Percentiles rank a stretch among this genome's conserved stretches.
Evolutionary conservation across 331 rosid species (phyloP).

Genomic region (Malus hybrid): DNA sequence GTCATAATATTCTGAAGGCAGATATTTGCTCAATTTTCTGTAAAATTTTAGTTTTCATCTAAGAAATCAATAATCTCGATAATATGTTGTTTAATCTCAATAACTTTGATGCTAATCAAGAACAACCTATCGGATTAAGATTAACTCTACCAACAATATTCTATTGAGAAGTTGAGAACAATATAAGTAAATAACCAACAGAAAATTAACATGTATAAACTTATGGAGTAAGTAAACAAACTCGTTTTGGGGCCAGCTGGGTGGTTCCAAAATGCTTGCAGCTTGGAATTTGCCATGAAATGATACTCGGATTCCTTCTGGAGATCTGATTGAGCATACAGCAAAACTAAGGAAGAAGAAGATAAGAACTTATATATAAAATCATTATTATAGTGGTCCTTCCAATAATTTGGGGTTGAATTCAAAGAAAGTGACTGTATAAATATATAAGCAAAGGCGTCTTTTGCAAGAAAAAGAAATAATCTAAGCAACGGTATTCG

Average conservation of each 20-base stretch:
- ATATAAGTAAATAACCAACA: not conserved
- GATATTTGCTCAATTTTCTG: not conserved
- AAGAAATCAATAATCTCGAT: not conserved
- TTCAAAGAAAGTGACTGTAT: not conserved
- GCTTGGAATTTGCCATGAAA: slow-evolving; percentile 9
- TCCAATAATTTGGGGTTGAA: not conserved
- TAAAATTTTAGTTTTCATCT: not conserved
- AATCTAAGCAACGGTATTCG: not conserved
- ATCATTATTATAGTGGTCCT: not conserved
- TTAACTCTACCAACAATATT: not conserved
- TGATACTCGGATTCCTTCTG: not conserved
- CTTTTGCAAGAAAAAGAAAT: too few relatives aligned
- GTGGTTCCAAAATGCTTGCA: slow-evolving; percentile 13
- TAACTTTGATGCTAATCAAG: not conserved
- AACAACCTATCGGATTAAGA: not conserved
- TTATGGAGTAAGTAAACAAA: not conserved
- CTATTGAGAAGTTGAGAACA: not conserved
- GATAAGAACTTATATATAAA: too few relatives aligned
- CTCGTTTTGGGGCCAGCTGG: slow-evolving; percentile 16
- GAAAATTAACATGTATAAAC: not conserved
- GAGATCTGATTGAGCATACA: too few relatives aligned
- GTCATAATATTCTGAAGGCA: not conserved
- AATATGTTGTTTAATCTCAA: not conserved
- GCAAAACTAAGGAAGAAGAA: too few relatives aligned
- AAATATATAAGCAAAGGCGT: not conserved